phyloP scores from a whole-genome alignment of 768 basidiomycete species.

The Fibroporia radiculosa region DNA sequence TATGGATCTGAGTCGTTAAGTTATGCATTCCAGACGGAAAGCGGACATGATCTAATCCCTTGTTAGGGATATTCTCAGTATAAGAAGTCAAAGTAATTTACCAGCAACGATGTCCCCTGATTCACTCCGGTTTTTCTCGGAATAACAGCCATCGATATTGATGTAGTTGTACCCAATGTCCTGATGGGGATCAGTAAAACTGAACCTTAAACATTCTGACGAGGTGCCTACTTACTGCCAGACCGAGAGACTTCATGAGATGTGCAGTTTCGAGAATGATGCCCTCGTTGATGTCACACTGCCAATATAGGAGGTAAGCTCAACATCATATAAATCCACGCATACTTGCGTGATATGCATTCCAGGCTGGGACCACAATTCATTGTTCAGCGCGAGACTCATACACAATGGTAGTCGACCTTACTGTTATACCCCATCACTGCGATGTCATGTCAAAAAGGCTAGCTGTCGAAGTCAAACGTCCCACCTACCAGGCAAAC shows the following conservation, averaged over 20 bases:
- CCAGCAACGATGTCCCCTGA: conserved; percentile 48
- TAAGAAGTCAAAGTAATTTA: background rate
- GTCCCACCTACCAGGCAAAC: conserved; percentile 6
- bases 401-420: conserved; percentile 11
- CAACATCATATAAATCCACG: too few species aligned
- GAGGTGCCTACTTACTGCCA: conserved; percentile 24
- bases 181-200: conserved; percentile 20
- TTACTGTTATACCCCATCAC: conserved; percentile 61
- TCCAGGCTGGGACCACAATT: conserved; percentile 43
- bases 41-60: conserved; percentile 33
- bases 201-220: background rate
- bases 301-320: background rate
- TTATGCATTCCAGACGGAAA: conserved; percentile 54
- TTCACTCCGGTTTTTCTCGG: conserved; percentile 44
- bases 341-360: conserved; percentile 50
- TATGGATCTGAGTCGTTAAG: conserved; percentile 48
- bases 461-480: background rate
- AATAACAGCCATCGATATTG: conserved; percentile 61
- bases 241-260: conserved; percentile 43
- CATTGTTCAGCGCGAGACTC: conserved; percentile 4
- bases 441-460: background rate
- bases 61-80: background rate
- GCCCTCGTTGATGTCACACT: conserved; percentile 54
- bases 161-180: conserved; percentile 51
- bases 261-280: conserved; percentile 42